Evolutionary conservation across 768 basidiomycete genomes (phyloP).

Genomic region (Rhodocollybia butyracea): DNA sequence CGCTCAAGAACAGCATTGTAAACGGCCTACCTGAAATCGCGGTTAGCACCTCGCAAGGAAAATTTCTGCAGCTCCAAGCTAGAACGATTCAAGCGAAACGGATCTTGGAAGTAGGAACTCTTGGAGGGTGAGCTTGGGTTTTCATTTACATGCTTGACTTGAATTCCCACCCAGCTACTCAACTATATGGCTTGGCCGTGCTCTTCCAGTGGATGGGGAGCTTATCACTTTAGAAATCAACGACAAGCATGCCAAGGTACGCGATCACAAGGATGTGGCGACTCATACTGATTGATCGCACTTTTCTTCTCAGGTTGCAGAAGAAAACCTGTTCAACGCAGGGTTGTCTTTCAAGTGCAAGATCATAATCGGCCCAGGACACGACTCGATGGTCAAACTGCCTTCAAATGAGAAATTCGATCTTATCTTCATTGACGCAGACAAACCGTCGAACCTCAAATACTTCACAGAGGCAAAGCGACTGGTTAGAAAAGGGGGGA

Average conservation of each 20-base stretch:
- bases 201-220: constrained; percentile 47
- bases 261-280: background rate
- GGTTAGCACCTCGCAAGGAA: constrained; percentile 40
- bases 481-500: constrained; percentile 53
- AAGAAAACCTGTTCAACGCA: constrained; percentile 52
- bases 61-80: constrained; percentile 41
- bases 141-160: background rate
- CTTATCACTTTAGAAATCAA: constrained; percentile 46
- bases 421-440: constrained; percentile 70
- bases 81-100: constrained; percentile 41
- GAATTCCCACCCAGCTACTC: constrained; percentile 30
- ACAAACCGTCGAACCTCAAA: constrained; percentile 51
- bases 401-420: constrained; percentile 53
- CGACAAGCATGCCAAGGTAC: constrained; percentile 47
- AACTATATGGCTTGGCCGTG: constrained; percentile 41
- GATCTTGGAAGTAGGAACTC: constrained; percentile 50
- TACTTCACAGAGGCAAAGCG: constrained; percentile 64
- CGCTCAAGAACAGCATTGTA: constrained; percentile 25
- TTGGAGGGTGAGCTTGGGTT: constrained; percentile 48
- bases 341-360: constrained; percentile 47
- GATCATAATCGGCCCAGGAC: constrained; percentile 50
- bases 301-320: constrained; percentile 44
- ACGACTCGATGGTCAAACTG: constrained; percentile 45
- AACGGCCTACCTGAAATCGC: constrained; percentile 31
- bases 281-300: background rate